phyloP scores from a whole-genome alignment of 2,329 filamentous ascomycete genomes.

The Xylaria sp. region DNA sequence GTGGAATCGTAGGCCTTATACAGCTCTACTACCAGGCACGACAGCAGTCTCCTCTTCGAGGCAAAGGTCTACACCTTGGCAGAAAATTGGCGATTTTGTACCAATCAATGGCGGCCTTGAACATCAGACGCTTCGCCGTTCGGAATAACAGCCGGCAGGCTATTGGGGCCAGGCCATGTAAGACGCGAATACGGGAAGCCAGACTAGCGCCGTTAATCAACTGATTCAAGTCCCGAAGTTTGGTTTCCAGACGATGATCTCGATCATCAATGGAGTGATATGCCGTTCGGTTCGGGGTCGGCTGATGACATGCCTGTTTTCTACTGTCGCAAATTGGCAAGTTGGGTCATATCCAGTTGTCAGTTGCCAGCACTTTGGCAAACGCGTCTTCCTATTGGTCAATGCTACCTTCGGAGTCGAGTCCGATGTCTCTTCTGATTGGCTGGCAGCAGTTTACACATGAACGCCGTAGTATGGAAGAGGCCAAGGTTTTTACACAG shows the following conservation, averaged over 20 bases:
- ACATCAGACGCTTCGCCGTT: not conserved
- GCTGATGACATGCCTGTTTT: not conserved
- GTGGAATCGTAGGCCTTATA: not conserved
- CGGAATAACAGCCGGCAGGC: not conserved
- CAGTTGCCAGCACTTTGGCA: not conserved
- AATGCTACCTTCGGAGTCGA: not conserved
- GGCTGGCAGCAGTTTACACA: not conserved
- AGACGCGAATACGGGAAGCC: not conserved
- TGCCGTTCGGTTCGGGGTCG: not conserved
- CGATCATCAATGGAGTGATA: not conserved
- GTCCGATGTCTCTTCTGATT: constrained; percentile 4
- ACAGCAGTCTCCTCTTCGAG: not conserved
- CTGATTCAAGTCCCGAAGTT: not conserved
- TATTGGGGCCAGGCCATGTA: not conserved
- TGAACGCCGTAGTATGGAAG: not conserved
- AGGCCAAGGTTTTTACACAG: not conserved
- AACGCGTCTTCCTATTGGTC: constrained; percentile 1
- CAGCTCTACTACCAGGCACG: not conserved
- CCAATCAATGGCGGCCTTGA: not conserved
- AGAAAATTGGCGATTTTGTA: not conserved
- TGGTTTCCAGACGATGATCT: not conserved
- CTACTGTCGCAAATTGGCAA: not conserved
- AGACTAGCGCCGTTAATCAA: not conserved
- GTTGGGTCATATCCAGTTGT: not conserved
- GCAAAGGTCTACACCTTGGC: not conserved